A percentile compares a stretch with the other conserved stretches of the same genome.
These are phyloP conservation scores for Suillus ampliporus DNA, from an alignment of 768 basidiomycete species.

Conservation along the genomic window DNA sequence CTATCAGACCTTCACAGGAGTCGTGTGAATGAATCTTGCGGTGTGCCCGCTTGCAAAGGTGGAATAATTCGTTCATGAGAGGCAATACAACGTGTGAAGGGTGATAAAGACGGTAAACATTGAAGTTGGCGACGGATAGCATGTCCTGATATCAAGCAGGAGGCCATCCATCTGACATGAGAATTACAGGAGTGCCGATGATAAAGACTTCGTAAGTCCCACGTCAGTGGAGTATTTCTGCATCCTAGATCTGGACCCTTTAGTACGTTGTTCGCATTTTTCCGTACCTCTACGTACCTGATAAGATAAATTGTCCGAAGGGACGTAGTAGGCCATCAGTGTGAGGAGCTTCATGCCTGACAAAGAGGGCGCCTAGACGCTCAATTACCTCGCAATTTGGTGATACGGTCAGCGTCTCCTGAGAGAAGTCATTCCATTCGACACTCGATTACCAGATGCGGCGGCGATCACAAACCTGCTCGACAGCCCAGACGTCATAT, in stretches of 20 bases:
- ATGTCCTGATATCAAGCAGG: neutral
- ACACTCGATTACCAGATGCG: neutral
- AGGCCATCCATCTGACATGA: constrained; percentile 6
- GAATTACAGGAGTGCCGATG: neutral
- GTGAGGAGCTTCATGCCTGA: neutral
- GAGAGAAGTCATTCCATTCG: neutral
- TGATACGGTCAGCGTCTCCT: neutral
- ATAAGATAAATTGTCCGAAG: neutral
- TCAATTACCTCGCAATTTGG: neutral
- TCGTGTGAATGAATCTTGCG: constrained; percentile 1
- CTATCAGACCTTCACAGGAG: neutral
- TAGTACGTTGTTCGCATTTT: neutral
- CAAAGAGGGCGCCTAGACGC: neutral
- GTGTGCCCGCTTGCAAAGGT: neutral
- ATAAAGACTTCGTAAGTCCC: neutral
- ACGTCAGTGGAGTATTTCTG: neutral
- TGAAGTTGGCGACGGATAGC: neutral
- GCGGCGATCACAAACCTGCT: neutral
- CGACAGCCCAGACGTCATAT: neutral
- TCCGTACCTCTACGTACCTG: neutral
- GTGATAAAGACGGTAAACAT: neutral
- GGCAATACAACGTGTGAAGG: neutral
- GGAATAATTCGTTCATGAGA: neutral
- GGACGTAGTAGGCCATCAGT: neutral
- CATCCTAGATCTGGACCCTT: neutral